phyloP scores from a whole-genome alignment of 1,139 yeast genomes.

The Hemisphaericaspora xylofermentans region DNA sequence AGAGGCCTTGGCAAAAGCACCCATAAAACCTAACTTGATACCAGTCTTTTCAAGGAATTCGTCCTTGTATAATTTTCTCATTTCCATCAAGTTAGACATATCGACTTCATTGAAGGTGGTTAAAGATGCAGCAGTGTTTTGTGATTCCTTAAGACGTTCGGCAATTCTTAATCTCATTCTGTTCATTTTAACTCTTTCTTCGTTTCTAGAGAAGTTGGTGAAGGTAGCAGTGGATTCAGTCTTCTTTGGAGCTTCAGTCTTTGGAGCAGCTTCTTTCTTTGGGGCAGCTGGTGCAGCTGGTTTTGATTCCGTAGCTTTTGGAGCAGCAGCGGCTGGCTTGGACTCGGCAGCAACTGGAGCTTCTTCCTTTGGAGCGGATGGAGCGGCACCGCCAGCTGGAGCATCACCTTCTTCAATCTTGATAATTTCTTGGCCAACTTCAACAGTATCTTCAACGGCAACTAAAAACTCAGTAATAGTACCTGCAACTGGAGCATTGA shows the following conservation, averaged over 20 bases:
- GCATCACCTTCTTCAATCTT: slow-evolving; percentile 89
- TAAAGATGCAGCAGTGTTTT: slow-evolving; percentile 96
- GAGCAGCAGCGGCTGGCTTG: slow-evolving; percentile 11
- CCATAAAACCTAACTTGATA: slow-evolving; percentile 97
- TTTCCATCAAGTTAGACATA: slow-evolving; percentile 87
- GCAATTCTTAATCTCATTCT: slow-evolving; percentile 99
- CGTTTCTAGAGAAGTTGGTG: slow-evolving; percentile 75
- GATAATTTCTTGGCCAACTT: slow-evolving; percentile 91
- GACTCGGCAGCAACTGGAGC: slow-evolving; percentile 49
- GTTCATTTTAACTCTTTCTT: slow-evolving; percentile 96
- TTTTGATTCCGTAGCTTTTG: slow-evolving; percentile 31
- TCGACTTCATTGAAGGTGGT: slow-evolving; percentile 98
- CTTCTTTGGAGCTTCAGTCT: slow-evolving; percentile 28
- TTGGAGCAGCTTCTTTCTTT: slow-evolving; percentile 23
- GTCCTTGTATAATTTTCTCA: slow-evolving; percentile 96
- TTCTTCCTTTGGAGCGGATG: slow-evolving; percentile 41
- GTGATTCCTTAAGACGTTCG: slow-evolving; percentile 98
- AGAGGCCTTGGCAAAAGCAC: slow-evolving; percentile 94
- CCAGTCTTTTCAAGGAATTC: slow-evolving; percentile 94
- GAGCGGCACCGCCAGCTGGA: slow-evolving; percentile 70
- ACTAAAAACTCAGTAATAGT: slow-evolving; percentile 83
- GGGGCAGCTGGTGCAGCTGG: slow-evolving; percentile 47
- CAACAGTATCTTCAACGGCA: slow-evolving; percentile 87
- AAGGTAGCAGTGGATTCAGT: slow-evolving; percentile 38
- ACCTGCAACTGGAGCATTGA: slow-evolving; percentile 92